Evolutionary conservation across 305 asterid species (phyloP), one percentile per base, ranked within the genome.

Genomic region (Fraxinus sp.): DNA sequence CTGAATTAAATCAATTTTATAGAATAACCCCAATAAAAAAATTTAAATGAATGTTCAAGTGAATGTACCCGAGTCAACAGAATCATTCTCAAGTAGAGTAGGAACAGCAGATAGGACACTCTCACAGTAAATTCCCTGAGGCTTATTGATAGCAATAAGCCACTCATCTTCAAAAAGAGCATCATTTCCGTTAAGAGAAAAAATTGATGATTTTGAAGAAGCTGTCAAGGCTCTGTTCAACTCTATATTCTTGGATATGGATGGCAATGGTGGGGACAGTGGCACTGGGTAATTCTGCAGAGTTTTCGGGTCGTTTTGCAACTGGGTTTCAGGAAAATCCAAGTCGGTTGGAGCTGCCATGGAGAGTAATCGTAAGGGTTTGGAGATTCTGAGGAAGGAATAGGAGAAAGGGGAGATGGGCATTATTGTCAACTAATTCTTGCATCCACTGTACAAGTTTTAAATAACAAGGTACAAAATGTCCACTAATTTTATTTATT

Each of bases 71-170:
- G 88, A 87, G 62, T 81, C 76, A 59, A 26, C 9, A 36, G 79
- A 77, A 74, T 76, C 89, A 20, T 79, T 18, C 30, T 20, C 39
- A 22, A 91, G 93, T 82, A 92, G 89, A 86, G 3, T 49, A 2
- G 82, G 88, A 36, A 86, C 91, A 74, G 97, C 89, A 74, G 97
- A 85, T 74, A 94, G 82, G 52, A 94, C 75, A 77, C 74, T 85
- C 83, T 95, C 98, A 81, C 98, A 92, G 77, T 95, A 95, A 86
- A 95, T 79, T 9, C 98, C 97, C 24, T 79, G 95, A 85, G 98
- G 98, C 84, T 95, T 95, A 79, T 95, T 92, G 18, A 95, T 90
- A 14, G 97, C 98, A 79, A 95, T 88, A 79, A 95, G 89, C 98
- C 98, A 95, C 77, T 93, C 91, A 26, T 95, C 98, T 86, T 95